Conservation (phyloP, 768 basidiomycete species). For the Clavulina sp. region DNA sequence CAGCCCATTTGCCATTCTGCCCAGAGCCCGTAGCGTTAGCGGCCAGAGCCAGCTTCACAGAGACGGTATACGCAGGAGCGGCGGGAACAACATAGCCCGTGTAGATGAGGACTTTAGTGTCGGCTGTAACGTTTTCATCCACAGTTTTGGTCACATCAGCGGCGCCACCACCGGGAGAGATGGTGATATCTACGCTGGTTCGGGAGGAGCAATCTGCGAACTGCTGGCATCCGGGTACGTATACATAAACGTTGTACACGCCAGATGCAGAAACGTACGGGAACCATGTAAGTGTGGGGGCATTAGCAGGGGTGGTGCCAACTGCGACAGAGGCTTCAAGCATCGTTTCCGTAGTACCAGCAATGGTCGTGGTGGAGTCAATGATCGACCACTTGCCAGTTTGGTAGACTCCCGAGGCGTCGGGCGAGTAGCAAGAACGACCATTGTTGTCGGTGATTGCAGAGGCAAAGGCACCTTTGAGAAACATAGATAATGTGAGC, state of each 20-base stretch:
- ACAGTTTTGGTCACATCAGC: slow-evolving; percentile 50
- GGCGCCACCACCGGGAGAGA: slow-evolving; percentile 58
- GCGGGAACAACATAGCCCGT: slow-evolving; percentile 68
- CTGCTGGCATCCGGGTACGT: slow-evolving; percentile 71
- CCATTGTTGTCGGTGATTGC: slow-evolving; percentile 42
- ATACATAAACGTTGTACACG: slow-evolving; percentile 64
- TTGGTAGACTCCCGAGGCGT: slow-evolving; percentile 44
- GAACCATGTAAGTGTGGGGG: slow-evolving; percentile 76
- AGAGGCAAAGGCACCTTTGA: slow-evolving; percentile 54
- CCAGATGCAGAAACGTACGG: slow-evolving; percentile 87
- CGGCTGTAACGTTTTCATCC: slow-evolving; percentile 50
- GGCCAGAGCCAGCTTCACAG: slow-evolving; percentile 58
- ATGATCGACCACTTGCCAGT: slow-evolving; percentile 56
- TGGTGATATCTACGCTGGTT: slow-evolving; percentile 65
- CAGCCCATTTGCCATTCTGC: slow-evolving; percentile 47
- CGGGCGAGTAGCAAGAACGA: slow-evolving; percentile 60
- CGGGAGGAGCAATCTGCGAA: slow-evolving; percentile 66
- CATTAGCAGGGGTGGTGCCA: slow-evolving; percentile 37
- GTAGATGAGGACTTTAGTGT: slow-evolving; percentile 51
- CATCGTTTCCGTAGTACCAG: slow-evolving; percentile 64
- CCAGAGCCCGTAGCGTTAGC: slow-evolving; percentile 44
- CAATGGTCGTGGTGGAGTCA: slow-evolving; percentile 48
- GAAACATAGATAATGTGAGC: slow-evolving; percentile 1
- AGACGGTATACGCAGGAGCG: slow-evolving; percentile 49
- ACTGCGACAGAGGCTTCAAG: slow-evolving; percentile 50